phyloP scores from a whole-genome alignment of 345 rosid genomes.

The Camelina hispida region DNA sequence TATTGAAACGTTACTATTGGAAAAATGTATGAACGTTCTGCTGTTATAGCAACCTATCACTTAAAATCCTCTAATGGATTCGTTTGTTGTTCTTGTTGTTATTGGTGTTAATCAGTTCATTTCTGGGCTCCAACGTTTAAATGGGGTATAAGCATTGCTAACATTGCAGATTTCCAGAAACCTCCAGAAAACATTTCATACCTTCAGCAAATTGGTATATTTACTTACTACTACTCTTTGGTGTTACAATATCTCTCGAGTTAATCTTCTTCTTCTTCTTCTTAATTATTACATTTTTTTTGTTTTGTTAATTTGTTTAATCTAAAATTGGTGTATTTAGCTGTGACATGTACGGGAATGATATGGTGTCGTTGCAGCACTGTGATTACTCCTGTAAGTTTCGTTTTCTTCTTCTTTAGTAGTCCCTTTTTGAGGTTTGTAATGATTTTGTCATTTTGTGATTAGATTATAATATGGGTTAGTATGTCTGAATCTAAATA shows the following conservation, averaged over 20 bases:
- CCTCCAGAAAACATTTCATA: slow-evolving; percentile 57
- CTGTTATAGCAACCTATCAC: not conserved
- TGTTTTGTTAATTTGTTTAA: no score
- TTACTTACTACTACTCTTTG: not conserved
- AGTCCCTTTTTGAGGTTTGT: not conserved
- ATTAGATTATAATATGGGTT: not conserved
- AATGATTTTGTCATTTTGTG: not conserved
- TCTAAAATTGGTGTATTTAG: slow-evolving; percentile 41
- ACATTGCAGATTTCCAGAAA: slow-evolving; percentile 55
- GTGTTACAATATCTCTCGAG: not conserved
- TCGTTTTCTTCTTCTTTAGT: not conserved
- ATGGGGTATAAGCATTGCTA: slow-evolving; percentile 58
- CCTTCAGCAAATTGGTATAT: slow-evolving; percentile 51
- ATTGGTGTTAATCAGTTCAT: slow-evolving; percentile 57
- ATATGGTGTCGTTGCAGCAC: slow-evolving; percentile 82
- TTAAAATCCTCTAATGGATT: not conserved
- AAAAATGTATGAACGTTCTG: not conserved
- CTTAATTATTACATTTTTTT: not conserved
- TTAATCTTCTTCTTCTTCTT: not conserved
- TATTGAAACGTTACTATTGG: not conserved
- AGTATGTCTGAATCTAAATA: not conserved
- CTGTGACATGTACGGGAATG: slow-evolving; percentile 75
- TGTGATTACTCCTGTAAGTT: slow-evolving; percentile 78
- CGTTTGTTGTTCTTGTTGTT: not conserved
- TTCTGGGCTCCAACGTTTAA: slow-evolving; percentile 65